These are phyloP conservation scores for Pugionium dolabratum DNA, from an alignment of 345 rosid genomes.

Conservation along the genomic window DNA sequence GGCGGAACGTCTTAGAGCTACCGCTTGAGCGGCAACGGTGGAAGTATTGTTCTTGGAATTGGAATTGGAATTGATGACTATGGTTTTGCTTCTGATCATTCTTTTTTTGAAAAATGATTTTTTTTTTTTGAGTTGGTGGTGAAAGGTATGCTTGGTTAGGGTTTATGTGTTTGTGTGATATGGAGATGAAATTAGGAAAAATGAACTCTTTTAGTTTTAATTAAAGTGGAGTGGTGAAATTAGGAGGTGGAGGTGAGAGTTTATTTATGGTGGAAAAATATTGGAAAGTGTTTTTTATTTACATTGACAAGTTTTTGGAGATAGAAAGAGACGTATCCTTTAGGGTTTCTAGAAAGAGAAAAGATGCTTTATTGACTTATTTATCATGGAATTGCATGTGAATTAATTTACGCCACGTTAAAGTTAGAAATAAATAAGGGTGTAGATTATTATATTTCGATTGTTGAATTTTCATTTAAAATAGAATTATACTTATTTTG, in stretches of 20 bases:
- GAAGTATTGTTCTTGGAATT: constrained; percentile 2
- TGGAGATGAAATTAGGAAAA: no score
- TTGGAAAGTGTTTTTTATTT: constrained; percentile 30
- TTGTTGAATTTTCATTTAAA: no score
- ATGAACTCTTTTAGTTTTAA: no score
- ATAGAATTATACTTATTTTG: no score
- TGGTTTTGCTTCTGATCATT: constrained; percentile 45
- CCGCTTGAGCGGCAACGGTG: background rate
- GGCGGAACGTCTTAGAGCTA: constrained; percentile 32
- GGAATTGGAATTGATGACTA: constrained; percentile 31
- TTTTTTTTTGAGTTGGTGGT: constrained; percentile 5
- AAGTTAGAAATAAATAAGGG: background rate
- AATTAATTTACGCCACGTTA: constrained; percentile 21
- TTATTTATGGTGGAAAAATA: constrained; percentile 36
- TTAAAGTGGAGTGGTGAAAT: constrained; percentile 34
- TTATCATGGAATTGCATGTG: constrained; percentile 32
- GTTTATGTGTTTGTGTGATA: no score
- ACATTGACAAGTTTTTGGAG: constrained; percentile 36
- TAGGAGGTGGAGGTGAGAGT: constrained; percentile 26
- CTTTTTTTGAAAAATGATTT: constrained; percentile 9
- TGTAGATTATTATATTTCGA: background rate
- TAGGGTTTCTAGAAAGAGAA: constrained; percentile 38
- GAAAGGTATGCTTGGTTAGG: constrained; percentile 24
- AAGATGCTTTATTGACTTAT: constrained; percentile 39
- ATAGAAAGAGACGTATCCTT: constrained; percentile 18